Base-by-base conservation (phyloP, 108 stramenopile genomes). In the Nitzschia sp. region DNA sequence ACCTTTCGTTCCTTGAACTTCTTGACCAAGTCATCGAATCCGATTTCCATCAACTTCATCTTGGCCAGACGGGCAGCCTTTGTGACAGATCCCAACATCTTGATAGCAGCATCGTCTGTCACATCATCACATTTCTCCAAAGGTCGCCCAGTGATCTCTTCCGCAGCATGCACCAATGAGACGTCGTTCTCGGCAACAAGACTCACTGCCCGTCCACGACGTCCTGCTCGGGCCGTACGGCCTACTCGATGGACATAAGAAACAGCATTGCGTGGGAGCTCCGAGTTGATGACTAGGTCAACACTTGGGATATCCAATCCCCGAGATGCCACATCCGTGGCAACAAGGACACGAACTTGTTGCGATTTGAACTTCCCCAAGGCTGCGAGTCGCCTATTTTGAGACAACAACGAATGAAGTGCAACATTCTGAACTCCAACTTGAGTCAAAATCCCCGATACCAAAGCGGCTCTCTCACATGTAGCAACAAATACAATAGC, bases 171-270 rank as follows among this genome's bases (percentile, higher is more conserved):
- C 6, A 95, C 89, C 57, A 95, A 66, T 10, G 79, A 80, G 2
- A 92, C 78, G 58, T 95, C 94, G 12, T 77, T 63, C 70, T 95
- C 94, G 11, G 93, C 89, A 2, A 97, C 97, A 43, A 99, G 80
- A 63, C 92, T 96, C 3, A 99, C 91, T 11, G 97, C 90, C 5
- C 86, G 68, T 17, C 99, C 99, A 42, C 94, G 79, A 52, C 98
- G 82, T 40, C 98, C 99, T 0, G 98, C 97, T 15, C 99, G 81
- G 8, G 99, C 98, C 0, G 99, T 99, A 20, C 99, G 75, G 14
- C 99, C 99, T 17, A 98, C 96, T 25, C 99, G 75, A 67, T 98
- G 96, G 12, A 98, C 86, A 77, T 99, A 98, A 70, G 96, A 95
- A 34, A 96, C 92, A 1, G 94, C 87, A 67, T 85, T 88, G 42